phyloP scores from a whole-genome alignment of 2,329 filamentous ascomycete genomes.

The Parafenestella ontariensis region DNA sequence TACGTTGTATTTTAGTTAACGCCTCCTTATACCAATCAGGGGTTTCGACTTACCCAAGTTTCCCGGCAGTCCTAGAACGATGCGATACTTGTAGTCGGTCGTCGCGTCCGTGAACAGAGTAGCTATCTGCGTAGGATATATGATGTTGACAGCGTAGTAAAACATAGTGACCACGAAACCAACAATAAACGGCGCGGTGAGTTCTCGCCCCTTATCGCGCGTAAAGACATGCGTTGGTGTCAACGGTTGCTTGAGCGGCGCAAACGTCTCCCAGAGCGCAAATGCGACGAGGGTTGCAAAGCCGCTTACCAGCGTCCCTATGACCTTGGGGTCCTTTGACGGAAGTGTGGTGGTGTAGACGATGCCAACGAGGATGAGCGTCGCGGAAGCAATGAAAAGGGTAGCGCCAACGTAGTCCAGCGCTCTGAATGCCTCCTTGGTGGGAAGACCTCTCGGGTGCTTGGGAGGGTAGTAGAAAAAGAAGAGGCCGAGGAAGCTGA shows the following conservation, averaged over 20 bases:
- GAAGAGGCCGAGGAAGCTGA: constrained; percentile 55
- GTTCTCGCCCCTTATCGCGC: constrained; percentile 53
- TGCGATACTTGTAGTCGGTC: constrained; percentile 44
- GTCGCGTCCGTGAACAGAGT: constrained; percentile 52
- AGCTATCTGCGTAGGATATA: constrained; percentile 58
- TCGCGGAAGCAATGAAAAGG: constrained; percentile 39
- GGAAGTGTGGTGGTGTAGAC: constrained; percentile 40
- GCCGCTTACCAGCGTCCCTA: constrained; percentile 42
- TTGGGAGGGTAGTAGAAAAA: constrained; percentile 52
- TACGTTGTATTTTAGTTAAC: neutral
- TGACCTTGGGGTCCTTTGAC: constrained; percentile 34
- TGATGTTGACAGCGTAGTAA: constrained; percentile 58
- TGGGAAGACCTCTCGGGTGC: constrained; percentile 45
- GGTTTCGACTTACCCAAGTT: constrained; percentile 47
- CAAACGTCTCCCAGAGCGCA: constrained; percentile 42
- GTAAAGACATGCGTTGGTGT: constrained; percentile 57
- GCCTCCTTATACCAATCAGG: neutral
- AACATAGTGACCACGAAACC: constrained; percentile 60
- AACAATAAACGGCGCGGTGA: constrained; percentile 56
- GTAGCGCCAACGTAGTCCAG: constrained; percentile 43
- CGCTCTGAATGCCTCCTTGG: constrained; percentile 31
- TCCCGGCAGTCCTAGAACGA: constrained; percentile 53
- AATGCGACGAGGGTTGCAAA: constrained; percentile 41
- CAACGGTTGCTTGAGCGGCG: constrained; percentile 37
- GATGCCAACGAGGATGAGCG: constrained; percentile 42